Evolutionary conservation across 106 monocot genomes (phyloP).

Genomic region (Chionographis japonica): DNA sequence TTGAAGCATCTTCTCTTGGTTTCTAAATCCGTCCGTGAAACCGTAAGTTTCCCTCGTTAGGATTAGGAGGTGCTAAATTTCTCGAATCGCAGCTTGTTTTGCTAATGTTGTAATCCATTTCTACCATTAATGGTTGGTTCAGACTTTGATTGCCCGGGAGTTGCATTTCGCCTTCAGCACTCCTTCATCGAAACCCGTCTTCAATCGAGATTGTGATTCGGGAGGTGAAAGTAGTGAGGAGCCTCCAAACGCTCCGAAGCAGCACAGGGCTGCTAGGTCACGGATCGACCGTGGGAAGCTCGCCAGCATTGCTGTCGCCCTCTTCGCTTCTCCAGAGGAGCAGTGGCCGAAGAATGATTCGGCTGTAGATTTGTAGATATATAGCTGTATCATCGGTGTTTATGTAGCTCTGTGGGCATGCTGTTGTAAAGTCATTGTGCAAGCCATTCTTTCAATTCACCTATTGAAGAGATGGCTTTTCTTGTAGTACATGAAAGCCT

Average conservation of each 20-base stretch:
- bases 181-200: not conserved
- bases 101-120: not conserved
- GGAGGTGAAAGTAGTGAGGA: not conserved
- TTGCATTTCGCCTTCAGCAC: slow-evolving; percentile 21
- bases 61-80: not conserved
- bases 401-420: not conserved
- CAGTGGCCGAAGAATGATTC: not conserved
- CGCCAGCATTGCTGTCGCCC: slow-evolving; percentile 9
- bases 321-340: slow-evolving; percentile 3
- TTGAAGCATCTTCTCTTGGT: slow-evolving; percentile 16
- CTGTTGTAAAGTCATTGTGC: not conserved
- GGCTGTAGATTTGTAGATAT: not conserved
- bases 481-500: not conserved
- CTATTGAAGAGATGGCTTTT: slow-evolving; percentile 1
- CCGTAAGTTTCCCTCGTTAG: not conserved
- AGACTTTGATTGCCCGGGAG: slow-evolving; percentile 15
- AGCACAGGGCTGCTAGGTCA: slow-evolving; percentile 4
- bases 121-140: not conserved
- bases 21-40: slow-evolving; percentile 8
- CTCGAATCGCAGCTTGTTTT: not conserved
- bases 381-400: not conserved
- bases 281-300: slow-evolving; percentile 3
- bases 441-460: not conserved
- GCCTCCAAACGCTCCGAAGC: slow-evolving; percentile 12
- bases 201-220: not conserved